Evolutionary conservation across 2,329 filamentous ascomycete genomes (phyloP).

Genomic region (Pyricularia grisea): DNA sequence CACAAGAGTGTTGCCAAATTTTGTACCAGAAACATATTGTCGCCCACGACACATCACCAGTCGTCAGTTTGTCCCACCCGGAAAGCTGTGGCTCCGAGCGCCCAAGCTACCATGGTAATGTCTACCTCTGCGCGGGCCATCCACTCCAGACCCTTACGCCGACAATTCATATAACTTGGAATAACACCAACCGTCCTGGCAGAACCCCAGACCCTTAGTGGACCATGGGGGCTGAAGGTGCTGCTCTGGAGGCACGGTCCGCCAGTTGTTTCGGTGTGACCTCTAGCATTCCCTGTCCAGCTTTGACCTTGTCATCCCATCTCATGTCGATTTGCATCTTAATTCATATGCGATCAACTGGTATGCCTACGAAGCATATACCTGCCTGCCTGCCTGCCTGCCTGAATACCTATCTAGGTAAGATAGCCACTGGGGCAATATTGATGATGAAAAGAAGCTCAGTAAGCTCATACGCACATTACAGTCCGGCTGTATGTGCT

Average conservation of each 20-base stretch:
- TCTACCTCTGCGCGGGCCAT: neutral
- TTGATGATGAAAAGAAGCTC: neutral
- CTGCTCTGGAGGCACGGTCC: neutral
- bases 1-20: neutral
- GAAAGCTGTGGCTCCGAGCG: neutral
- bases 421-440: neutral
- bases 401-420: neutral
- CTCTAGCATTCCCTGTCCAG: neutral
- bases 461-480: neutral
- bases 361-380: neutral
- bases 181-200: neutral
- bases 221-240: neutral
- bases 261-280: neutral
- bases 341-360: neutral
- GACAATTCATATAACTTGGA: neutral
- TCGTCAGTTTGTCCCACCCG: neutral
- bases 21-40: neutral
- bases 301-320: neutral
- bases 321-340: neutral
- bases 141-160: neutral
- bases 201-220: neutral
- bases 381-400: neutral
- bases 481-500: neutral
- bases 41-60: too few relatives aligned
- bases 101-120: neutral